Percentiles rank a stretch among this genome's conserved stretches.
phyloP scores from a whole-genome alignment of 495 filamentous ascomycete genomes.

The Neurospora hispaniola region DNA sequence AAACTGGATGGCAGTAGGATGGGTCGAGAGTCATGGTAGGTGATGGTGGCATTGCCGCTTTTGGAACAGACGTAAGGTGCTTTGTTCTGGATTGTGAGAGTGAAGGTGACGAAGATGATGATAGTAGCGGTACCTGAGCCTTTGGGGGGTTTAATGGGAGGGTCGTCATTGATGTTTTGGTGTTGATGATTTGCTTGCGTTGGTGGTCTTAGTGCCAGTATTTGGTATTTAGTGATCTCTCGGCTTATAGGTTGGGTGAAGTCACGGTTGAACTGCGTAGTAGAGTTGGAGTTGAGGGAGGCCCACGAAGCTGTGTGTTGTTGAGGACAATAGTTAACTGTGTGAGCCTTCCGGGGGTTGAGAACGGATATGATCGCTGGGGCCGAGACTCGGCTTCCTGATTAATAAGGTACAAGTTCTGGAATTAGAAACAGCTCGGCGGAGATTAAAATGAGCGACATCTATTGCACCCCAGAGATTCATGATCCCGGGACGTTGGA shows the following conservation, averaged over 20 bases:
- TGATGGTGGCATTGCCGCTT: background rate
- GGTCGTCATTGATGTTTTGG: background rate
- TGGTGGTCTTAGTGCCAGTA: background rate
- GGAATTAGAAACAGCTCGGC: background rate
- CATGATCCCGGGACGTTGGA: background rate
- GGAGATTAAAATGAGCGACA: background rate
- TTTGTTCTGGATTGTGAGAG: background rate
- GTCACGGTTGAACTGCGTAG: background rate
- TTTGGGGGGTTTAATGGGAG: conserved; percentile 2
- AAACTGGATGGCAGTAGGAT: conserved; percentile 44
- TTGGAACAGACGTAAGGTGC: background rate
- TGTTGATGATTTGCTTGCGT: background rate
- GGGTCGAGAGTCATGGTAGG: conserved; percentile 18
- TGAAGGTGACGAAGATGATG: background rate
- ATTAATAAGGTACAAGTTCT: background rate
- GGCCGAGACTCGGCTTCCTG: background rate
- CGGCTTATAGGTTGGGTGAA: background rate
- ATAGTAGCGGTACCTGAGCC: background rate
- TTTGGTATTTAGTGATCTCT: background rate
- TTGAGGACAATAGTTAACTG: background rate
- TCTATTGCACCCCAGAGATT: background rate
- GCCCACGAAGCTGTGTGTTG: background rate
- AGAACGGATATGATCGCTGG: background rate
- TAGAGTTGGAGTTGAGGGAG: background rate
- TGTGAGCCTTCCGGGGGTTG: background rate